Evolutionary conservation across 371 early-diverging fungal genomes (phyloP).

Genomic region (Rhizopus microsporus): DNA sequence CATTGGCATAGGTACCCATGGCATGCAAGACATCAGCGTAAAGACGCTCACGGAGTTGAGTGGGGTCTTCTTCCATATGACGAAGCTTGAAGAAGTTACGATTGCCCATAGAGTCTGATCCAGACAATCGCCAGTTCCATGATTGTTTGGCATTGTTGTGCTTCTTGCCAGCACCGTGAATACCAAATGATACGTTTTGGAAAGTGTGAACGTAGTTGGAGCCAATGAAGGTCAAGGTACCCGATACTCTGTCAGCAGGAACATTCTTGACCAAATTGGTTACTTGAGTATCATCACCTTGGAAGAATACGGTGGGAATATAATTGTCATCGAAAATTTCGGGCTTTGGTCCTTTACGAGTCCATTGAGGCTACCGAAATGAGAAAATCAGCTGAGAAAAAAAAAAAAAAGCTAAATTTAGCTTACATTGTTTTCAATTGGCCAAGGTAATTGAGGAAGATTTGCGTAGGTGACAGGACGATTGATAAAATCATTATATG

Average conservation of each 20-base stretch:
- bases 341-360: slow-evolving; percentile 39
- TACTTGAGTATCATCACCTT: slow-evolving; percentile 31
- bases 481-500: slow-evolving; percentile 51
- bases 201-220: slow-evolving; percentile 45
- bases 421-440: slow-evolving; percentile 38
- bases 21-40: slow-evolving; percentile 55
- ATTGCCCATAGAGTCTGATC: slow-evolving; percentile 32
- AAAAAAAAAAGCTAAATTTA: background rate
- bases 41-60: slow-evolving; percentile 61
- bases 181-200: slow-evolving; percentile 39
- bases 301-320: slow-evolving; percentile 51
- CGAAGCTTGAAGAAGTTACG: slow-evolving; percentile 59
- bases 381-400: background rate
- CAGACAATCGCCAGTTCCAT: slow-evolving; percentile 49
- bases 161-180: slow-evolving; percentile 58
- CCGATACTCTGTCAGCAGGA: slow-evolving; percentile 18
- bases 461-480: slow-evolving; percentile 57
- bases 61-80: slow-evolving; percentile 62
- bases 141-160: slow-evolving; percentile 62
- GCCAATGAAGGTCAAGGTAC: slow-evolving; percentile 47
- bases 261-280: slow-evolving; percentile 34
- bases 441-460: slow-evolving; percentile 54
- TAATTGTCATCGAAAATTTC: slow-evolving; percentile 54
- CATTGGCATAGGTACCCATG: slow-evolving; percentile 50
- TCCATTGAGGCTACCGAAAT: slow-evolving; percentile 52